Percentiles rank a stretch among this genome's conserved stretches.
These are phyloP conservation scores for Medicago truncatula DNA, from an alignment of 306 rosid species.

Conservation along the genomic window MtrunA17r5.0-ANR NC_053045.1:22958001-22958500, in stretches of 20 bases:
- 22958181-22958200: conserved; percentile 35
- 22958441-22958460: conserved; percentile 79
- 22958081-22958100: conserved; percentile 10
- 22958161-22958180: conserved; percentile 43
- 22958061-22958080: conserved; percentile 38
- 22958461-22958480: conserved; percentile 63
- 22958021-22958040: no score
- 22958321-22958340: conserved; percentile 34
- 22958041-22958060: background rate
- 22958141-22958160: conserved; percentile 72
- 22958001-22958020: no score
- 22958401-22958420: conserved; percentile 41
- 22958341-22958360: background rate
- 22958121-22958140: conserved; percentile 39
- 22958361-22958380: background rate
- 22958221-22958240: background rate
- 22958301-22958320: conserved; percentile 52
- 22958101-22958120: conserved; percentile 19
- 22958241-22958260: conserved; percentile 33
- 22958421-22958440: conserved; percentile 74
- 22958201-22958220: conserved; percentile 23
- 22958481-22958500: conserved; percentile 67
- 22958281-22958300: background rate
- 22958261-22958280: conserved; percentile 29
- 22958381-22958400: background rate